Base-by-base conservation (phyloP, 2,329 filamentous ascomycete species). In the Thelonectria discophora region DNA sequence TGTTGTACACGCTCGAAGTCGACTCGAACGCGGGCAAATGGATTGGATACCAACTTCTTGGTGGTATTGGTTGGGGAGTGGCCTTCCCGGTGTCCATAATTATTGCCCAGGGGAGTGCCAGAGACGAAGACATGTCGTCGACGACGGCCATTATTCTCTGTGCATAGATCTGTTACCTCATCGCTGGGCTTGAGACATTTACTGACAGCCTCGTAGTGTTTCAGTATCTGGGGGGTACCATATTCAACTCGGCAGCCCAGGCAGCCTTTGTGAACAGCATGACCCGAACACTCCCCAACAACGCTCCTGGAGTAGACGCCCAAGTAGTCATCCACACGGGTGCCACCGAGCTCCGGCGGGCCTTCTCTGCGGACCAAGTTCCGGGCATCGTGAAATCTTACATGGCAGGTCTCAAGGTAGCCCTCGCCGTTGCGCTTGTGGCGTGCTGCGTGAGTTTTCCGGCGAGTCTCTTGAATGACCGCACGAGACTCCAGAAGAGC, bases 321-420 rank as follows among this genome's bases (percentile, higher is more conserved):
- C 64, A 56, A 5, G 64, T 67, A 0, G 75, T 84, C 6, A 72
- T 82, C 32, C 67, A 76, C 1, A 79, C 79, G 0, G 82, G 82
- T 15, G 81, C 82, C 2, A 90, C 87, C 0, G 81, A 86, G 65
- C 78, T 92, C 32, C 82, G 86, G 65, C 60, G 71, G 5, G 76
- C 75, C 2, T 86, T 91, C 64, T 71, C 80, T 0, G 57, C 70
- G 0, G 72, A 83, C n/a, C 80, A 79, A 58, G 76, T 89, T 2
- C 70, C 76, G 0, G 77, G 79, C 0, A 86, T 91, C 39, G 78
- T 90, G 24, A 65, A 74, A 0, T 86, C 85, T 0, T 92, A 92
- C 76, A 90, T 85, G 67, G 76, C 84, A 54, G 85, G 85, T 0
- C 85, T 89, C 67, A 87, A 89, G 69, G 87, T 90, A 7, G 80